phyloP scores from a whole-genome alignment of 2,329 filamentous ascomycete genomes.

The Aureobasidium mangrovei region DNA sequence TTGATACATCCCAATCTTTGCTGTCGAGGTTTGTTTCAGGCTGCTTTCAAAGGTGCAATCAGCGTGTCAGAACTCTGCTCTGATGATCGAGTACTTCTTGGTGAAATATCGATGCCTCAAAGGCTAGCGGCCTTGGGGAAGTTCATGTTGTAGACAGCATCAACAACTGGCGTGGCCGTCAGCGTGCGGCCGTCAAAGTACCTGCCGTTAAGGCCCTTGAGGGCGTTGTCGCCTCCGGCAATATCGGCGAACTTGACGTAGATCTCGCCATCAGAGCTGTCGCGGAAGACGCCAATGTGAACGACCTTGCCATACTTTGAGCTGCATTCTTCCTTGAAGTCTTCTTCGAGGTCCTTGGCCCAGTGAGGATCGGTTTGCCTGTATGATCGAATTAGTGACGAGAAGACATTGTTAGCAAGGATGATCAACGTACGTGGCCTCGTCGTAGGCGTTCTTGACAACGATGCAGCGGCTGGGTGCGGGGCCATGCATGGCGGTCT shows the following conservation, averaged over 20 bases:
- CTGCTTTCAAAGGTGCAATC: no score
- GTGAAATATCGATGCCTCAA: not conserved
- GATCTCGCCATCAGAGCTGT: constrained; percentile 92
- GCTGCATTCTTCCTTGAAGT: constrained; percentile 87
- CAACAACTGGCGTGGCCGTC: constrained; percentile 89
- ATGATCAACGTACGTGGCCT: constrained; percentile 63
- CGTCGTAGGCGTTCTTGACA: constrained; percentile 91
- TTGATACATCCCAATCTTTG: no score
- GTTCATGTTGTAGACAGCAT: constrained; percentile 74
- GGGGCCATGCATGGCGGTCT: constrained; percentile 78
- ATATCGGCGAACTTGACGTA: constrained; percentile 98
- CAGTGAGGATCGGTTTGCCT: constrained; percentile 77
- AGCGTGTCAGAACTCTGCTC: no score
- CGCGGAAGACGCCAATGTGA: constrained; percentile 71
- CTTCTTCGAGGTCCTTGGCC: constrained; percentile 89
- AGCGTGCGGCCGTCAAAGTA: constrained; percentile 92
- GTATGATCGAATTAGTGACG: constrained; percentile 12
- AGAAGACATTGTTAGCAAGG: not conserved
- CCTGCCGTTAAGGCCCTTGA: constrained; percentile 93
- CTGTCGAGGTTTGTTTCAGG: no score
- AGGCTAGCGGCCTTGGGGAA: constrained; percentile 27
- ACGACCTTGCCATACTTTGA: constrained; percentile 94
- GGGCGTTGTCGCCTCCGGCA: constrained; percentile 90
- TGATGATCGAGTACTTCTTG: no score
- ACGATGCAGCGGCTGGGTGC: constrained; percentile 91